These are phyloP conservation scores for Amaranthus cruentus DNA, from an alignment of 148 eudicot species.

Conservation along the genomic window DNA sequence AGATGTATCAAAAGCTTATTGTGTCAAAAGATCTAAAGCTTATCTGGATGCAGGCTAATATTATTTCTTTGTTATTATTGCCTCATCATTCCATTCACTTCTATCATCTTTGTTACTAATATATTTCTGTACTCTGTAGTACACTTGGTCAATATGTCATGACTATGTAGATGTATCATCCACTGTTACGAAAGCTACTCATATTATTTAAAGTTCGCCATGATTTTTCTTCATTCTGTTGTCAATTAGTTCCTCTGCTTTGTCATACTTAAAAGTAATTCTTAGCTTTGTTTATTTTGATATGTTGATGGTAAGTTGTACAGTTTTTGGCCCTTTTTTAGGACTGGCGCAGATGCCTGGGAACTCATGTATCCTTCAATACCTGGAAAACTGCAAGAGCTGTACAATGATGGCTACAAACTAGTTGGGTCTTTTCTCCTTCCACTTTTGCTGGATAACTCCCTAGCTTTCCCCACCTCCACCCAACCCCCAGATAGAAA, in stretches of 20 bases:
- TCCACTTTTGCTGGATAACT: neutral
- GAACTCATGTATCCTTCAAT: conserved; percentile 88
- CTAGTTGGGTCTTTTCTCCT: conserved; percentile 47
- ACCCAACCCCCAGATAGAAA: neutral
- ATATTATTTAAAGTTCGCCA: neutral
- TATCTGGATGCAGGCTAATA: neutral
- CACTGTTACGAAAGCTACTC: neutral
- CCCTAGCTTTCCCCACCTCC: neutral
- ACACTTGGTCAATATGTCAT: neutral
- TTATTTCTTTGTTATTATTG: neutral
- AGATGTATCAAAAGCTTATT: neutral
- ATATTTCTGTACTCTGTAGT: neutral
- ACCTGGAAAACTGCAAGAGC: conserved; percentile 76
- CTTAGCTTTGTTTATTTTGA: neutral
- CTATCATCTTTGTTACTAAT: neutral
- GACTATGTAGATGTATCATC: neutral
- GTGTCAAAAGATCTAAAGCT: neutral
- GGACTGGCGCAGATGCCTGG: conserved; percentile 87
- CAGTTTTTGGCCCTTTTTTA: conserved; percentile 23
- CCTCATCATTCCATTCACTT: neutral
- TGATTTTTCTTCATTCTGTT: neutral
- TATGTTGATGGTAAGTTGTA: neutral
- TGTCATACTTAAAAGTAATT: neutral
- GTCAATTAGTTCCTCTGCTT: neutral
- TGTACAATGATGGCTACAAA: conserved; percentile 79